A percentile compares a stretch with the other conserved stretches of the same genome.
Conservation (phyloP, 805 yeast species). For the Clavispora fructus region DNA sequence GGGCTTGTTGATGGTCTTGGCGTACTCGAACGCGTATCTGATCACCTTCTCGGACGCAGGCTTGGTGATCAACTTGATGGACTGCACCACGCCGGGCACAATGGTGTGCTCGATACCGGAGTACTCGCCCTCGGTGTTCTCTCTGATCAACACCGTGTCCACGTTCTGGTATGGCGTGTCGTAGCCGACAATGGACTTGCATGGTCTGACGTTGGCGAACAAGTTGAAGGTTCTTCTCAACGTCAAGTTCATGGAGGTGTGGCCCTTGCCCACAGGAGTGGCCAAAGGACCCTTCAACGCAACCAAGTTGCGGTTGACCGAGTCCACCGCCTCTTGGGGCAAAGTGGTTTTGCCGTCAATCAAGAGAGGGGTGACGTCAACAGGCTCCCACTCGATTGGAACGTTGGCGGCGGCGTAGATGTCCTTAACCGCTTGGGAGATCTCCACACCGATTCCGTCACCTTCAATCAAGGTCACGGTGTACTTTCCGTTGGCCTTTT, state of each 20-base stretch:
- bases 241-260: constrained; percentile 94
- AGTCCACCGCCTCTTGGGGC: constrained; percentile 87
- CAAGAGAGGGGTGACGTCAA: constrained; percentile 90
- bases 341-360: constrained; percentile 90
- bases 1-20: constrained; percentile 79
- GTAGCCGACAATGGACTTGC: constrained; percentile 89
- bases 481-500: constrained; percentile 75
- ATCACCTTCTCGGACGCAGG: constrained; percentile 96
- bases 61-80: constrained; percentile 93
- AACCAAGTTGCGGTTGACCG: constrained; percentile 86
- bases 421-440: constrained; percentile 87
- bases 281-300: constrained; percentile 98
- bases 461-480: constrained; percentile 96
- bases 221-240: constrained; percentile 94
- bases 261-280: constrained; percentile 98
- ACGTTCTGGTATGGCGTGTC: constrained; percentile 86
- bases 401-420: constrained; percentile 92
- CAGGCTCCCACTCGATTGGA: constrained; percentile 96
- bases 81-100: constrained; percentile 97
- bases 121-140: constrained; percentile 99
- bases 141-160: constrained; percentile 94
- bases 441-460: constrained; percentile 97
- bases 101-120: constrained; percentile 98
- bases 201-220: constrained; percentile 97
- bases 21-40: constrained; percentile 96